A percentile compares a stretch with the other conserved stretches of the same genome.
These are phyloP conservation scores for Phialophora verrucosa DNA, from an alignment of 2,329 filamentous ascomycete genomes.

Conservation along the genomic window DNA sequence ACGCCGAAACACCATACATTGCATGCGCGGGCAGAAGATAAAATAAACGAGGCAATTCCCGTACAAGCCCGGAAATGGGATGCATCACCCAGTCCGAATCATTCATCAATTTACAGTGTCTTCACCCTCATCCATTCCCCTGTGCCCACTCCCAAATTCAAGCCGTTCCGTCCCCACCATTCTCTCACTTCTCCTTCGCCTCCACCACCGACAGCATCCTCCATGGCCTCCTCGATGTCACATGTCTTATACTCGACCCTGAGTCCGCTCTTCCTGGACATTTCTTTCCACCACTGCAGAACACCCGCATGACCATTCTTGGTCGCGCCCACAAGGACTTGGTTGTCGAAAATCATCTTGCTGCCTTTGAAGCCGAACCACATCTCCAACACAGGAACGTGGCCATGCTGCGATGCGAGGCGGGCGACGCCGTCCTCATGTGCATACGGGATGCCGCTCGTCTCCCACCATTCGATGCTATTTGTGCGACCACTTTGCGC, in stretches of 20 bases:
- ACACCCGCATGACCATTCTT: conserved; percentile 84
- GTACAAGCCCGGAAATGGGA: not conserved
- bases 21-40: not conserved
- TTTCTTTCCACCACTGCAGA: conserved; percentile 79
- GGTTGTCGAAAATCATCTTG: conserved; percentile 79
- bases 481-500: conserved; percentile 80
- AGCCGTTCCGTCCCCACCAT: conserved; percentile 87
- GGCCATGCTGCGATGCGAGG: conserved; percentile 82
- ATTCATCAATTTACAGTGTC: conserved; percentile 59
- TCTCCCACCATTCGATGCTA: conserved; percentile 86
- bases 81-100: not conserved
- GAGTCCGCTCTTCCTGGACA: conserved; percentile 64
- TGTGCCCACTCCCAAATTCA: conserved; percentile 80
- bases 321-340: conserved; percentile 84
- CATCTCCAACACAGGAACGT: conserved; percentile 80
- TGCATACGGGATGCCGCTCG: conserved; percentile 76
- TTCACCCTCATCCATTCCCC: conserved; percentile 89
- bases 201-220: conserved; percentile 74
- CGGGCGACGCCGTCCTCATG: conserved; percentile 83
- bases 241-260: conserved; percentile 92
- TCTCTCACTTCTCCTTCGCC: conserved; percentile 74
- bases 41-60: too few species aligned
- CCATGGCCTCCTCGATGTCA: conserved; percentile 91
- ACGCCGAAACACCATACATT: not conserved
- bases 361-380: conserved; percentile 79